Base-by-base conservation (phyloP, 164 flowering plant species). In the Santalum album region DNA sequence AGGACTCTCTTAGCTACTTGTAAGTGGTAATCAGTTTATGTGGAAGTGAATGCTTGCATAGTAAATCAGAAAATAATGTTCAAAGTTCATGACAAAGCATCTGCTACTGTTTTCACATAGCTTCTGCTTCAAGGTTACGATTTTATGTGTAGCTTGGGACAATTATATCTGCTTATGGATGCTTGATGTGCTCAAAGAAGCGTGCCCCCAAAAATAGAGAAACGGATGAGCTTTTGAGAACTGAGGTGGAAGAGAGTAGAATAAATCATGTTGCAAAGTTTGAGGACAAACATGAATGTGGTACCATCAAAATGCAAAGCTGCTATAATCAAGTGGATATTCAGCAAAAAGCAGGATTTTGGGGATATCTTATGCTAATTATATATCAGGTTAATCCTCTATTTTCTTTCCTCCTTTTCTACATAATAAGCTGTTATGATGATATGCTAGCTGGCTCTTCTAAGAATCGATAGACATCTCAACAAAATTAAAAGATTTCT, bases 331-430 rank as follows among this genome's bases (percentile, higher is more conserved):
- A 56, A 49, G 65, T 75, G 56, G 70, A 56, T 57, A 27, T 54
- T 38, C 60, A 34, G 36, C 60, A 57, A 48, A 65, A 54, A 65
- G 79, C 83, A 42, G 78, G 85, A 23, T 74, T 68, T 61, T 75
- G 72, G 77, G 89, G 81, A 38, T 76, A 71, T 49, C 57, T 78
- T 27, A 72, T 80, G 83, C 85, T 72, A 58, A 61, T 35, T 12
- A 10, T 66, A 15, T 80, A 70, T 58, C 89, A 80, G 82, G 83
- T 78, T 27, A 27, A 57, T 63, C 46, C 32, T 40, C n/a, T 20
- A 42, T 53, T 40, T 7, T 35, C 46, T 18, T 34, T 15, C 56
- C 35, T 32, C 57, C 50, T 38, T n/a, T n/a, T n/a, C n/a, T n/a
- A n/a, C n/a, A n/a, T n/a, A n/a, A n/a, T n/a, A n/a, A n/a, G n/a